phyloP scores from a whole-genome alignment of 2,329 filamentous ascomycete species.

The Hypoxylon rubiginosum region DNA sequence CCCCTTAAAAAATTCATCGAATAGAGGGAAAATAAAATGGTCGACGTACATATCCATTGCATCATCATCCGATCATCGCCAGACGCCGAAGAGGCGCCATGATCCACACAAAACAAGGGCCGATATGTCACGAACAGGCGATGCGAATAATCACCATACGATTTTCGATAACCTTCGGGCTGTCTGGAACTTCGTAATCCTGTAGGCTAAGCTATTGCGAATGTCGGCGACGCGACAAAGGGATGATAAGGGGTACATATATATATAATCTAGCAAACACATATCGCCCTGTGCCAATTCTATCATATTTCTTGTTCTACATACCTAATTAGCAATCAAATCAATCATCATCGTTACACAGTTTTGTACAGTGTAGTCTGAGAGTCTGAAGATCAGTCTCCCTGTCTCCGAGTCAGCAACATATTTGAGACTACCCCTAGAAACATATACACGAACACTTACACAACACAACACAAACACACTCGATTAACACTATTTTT shows the following conservation, averaged over 20 bases:
- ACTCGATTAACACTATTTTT: neutral
- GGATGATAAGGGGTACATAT: neutral
- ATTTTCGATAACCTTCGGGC: constrained; percentile 21
- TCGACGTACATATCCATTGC: constrained; percentile 33
- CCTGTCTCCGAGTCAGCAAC: neutral
- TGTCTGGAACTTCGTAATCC: constrained; percentile 25
- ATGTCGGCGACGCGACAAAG: constrained; percentile 13
- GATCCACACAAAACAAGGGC: constrained; percentile 39
- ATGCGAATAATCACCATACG: constrained; percentile 33
- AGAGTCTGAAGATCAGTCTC: neutral
- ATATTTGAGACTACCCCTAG: neutral
- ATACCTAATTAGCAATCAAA: neutral
- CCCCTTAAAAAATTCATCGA: neutral
- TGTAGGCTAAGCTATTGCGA: constrained; percentile 8
- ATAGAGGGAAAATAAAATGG: constrained; percentile 1
- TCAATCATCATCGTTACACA: neutral
- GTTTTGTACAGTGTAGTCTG: neutral
- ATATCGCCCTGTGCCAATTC: neutral
- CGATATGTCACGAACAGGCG: constrained; percentile 40
- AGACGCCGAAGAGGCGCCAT: constrained; percentile 41
- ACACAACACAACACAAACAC: neutral
- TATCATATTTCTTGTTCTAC: neutral
- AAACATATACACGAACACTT: neutral
- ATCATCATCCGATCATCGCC: constrained; percentile 43
- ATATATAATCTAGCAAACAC: neutral